phyloP scores from a whole-genome alignment of 2,329 filamentous ascomycete species.

The Diaporthe sp. region DNA sequence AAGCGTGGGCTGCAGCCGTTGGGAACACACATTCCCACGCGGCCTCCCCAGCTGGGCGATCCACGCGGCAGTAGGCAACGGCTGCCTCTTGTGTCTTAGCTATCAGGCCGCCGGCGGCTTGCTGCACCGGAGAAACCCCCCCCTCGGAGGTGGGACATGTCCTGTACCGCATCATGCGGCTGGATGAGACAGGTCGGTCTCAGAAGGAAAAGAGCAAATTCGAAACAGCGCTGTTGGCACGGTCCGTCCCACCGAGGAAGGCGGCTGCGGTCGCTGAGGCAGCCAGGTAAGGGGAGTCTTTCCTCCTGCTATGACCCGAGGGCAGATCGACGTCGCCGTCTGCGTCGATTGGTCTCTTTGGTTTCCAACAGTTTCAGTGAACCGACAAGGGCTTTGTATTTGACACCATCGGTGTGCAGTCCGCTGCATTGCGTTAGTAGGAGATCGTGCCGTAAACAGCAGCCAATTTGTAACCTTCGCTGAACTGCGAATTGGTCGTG shows the following conservation, averaged over 20 bases:
- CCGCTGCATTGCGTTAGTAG: no score
- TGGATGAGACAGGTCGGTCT: constrained; percentile 22
- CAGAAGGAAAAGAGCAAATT: neutral
- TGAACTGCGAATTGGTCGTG: neutral
- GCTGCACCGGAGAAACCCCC: constrained; percentile 16
- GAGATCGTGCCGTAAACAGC: neutral
- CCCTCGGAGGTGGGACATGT: neutral
- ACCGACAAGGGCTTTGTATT: neutral
- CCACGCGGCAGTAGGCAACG: constrained; percentile 17
- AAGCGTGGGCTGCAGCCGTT: constrained; percentile 1
- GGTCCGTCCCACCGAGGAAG: neutral
- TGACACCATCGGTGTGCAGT: neutral
- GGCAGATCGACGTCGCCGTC: neutral
- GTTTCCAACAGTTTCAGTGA: no score
- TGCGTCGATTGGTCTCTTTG: neutral
- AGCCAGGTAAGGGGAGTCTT: neutral
- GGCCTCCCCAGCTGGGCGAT: constrained; percentile 5
- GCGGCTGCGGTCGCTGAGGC: neutral
- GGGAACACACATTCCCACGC: neutral
- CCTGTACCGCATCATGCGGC: neutral
- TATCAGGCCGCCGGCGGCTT: constrained; percentile 7
- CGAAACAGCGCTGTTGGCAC: neutral
- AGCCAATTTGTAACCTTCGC: neutral
- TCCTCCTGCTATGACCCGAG: no score
- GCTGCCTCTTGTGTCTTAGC: neutral